Evolutionary conservation across 257 asterid genomes (phyloP).

Genomic region (Penstemon newberryi): DNA sequence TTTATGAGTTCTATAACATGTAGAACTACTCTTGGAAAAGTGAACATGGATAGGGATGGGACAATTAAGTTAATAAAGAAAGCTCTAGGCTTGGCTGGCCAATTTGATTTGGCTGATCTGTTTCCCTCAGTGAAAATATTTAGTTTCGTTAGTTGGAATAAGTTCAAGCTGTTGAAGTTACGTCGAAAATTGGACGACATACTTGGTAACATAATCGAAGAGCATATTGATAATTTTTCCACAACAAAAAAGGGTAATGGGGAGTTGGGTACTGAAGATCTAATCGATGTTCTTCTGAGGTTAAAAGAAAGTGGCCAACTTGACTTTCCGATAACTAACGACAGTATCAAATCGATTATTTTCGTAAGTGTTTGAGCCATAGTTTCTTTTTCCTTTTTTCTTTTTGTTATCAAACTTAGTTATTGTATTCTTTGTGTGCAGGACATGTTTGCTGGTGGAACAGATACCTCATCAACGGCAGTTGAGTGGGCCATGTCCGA

Average conservation of each 20-base stretch:
- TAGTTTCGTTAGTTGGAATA: conserved; percentile 27
- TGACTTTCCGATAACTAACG: conserved; percentile 31
- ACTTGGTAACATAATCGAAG: conserved; percentile 31
- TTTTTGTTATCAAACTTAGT: background rate
- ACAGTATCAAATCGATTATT: conserved; percentile 38
- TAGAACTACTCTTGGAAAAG: conserved; percentile 25
- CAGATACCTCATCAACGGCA: conserved; percentile 37
- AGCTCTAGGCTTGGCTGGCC: background rate
- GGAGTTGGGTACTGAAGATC: conserved; percentile 36
- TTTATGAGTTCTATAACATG: conserved; percentile 24
- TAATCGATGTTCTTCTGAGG: conserved; percentile 43
- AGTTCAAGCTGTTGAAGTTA: conserved; percentile 30
- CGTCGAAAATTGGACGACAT: conserved; percentile 32
- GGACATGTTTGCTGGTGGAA: conserved; percentile 46
- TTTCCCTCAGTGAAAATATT: conserved; percentile 23
- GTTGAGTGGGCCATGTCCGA: conserved; percentile 48
- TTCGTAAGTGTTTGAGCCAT: conserved; percentile 29
- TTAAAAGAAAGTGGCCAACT: conserved; percentile 31
- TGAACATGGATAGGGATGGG: conserved; percentile 21
- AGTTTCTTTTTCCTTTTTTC: background rate
- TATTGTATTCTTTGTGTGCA: background rate
- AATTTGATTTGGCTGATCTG: conserved; percentile 27
- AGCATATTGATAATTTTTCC: conserved; percentile 26
- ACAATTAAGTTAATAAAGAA: conserved; percentile 17
- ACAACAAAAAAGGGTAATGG: conserved; percentile 30